These are phyloP conservation scores for Marasmius fiardii DNA, from an alignment of 1,284 basidiomycete species.

Conservation along the genomic window DNA sequence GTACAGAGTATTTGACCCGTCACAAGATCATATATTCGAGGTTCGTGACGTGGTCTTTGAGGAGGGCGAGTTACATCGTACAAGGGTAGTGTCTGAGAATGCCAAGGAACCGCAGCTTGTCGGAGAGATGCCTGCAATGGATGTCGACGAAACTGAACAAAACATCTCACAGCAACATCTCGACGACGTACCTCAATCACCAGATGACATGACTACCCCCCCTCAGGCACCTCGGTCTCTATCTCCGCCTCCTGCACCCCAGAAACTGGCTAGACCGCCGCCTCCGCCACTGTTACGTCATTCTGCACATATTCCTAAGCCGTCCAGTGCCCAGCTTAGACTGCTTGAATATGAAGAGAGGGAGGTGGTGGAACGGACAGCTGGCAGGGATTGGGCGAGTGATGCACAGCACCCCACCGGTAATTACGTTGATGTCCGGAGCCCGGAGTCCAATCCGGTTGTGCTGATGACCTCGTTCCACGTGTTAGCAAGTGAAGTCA, in stretches of 20 bases:
- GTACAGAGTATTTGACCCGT: conserved; percentile 8
- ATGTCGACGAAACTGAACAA: no score
- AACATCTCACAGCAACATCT: no score
- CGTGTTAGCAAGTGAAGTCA: conserved; percentile 10
- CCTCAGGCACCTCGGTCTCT: no score
- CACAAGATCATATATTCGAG: conserved; percentile 1
- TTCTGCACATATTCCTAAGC: not conserved
- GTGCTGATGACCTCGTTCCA: not conserved
- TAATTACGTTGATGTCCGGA: not conserved
- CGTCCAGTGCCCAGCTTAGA: not conserved
- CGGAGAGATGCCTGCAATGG: not conserved
- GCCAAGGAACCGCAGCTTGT: not conserved
- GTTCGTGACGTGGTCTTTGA: conserved; percentile 5
- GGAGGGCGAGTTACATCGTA: not conserved
- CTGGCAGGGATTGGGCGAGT: conserved; percentile 2
- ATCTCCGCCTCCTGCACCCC: no score
- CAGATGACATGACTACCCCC: no score
- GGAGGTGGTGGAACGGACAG: not conserved
- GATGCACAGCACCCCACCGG: not conserved
- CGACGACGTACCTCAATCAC: no score
- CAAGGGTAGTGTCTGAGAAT: not conserved
- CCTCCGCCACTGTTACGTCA: not conserved
- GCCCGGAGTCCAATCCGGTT: not conserved
- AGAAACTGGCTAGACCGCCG: no score
- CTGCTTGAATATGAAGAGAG: not conserved